phyloP scores from a whole-genome alignment of 2,329 filamentous ascomycete species.

The Daldinia sp. region DNA sequence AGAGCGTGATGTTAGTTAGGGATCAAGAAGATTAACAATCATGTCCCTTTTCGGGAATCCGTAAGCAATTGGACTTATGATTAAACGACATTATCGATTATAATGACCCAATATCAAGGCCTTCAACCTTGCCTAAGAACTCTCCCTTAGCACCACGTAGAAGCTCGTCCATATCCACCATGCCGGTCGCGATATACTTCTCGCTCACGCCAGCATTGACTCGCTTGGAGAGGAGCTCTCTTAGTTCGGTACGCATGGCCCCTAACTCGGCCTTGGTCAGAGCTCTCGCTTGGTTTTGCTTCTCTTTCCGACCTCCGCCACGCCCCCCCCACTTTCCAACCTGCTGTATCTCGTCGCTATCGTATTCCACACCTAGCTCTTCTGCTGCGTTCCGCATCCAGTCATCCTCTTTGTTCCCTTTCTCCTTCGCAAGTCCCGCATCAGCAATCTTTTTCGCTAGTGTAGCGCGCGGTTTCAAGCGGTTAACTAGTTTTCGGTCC shows the following conservation, averaged over 20 bases:
- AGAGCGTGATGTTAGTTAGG: background rate
- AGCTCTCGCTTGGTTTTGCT: conserved; percentile 76
- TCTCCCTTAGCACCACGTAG: conserved; percentile 72
- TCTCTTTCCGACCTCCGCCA: conserved; percentile 78
- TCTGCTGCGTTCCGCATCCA: conserved; percentile 88
- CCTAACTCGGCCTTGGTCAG: conserved; percentile 81
- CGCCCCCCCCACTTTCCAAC: conserved; percentile 73
- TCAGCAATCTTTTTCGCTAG: conserved; percentile 92
- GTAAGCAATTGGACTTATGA: background rate
- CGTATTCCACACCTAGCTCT: conserved; percentile 93
- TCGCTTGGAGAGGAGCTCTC: conserved; percentile 74
- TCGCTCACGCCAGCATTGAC: conserved; percentile 92
- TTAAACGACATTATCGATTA: conserved; percentile 30
- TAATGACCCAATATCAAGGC: conserved; percentile 55
- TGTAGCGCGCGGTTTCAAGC: conserved; percentile 80
- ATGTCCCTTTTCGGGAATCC: background rate
- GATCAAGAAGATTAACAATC: background rate
- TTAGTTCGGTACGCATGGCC: conserved; percentile 77
- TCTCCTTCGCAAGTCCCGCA: conserved; percentile 85
- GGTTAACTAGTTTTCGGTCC: conserved; percentile 80
- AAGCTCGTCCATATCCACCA: conserved; percentile 84
- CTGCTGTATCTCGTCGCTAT: conserved; percentile 84
- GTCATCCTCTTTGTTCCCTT: conserved; percentile 83
- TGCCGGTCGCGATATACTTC: conserved; percentile 83
- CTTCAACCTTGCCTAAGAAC: conserved; percentile 69